Conservation (phyloP, 768 basidiomycete species). For the Zangia roseola region DNA sequence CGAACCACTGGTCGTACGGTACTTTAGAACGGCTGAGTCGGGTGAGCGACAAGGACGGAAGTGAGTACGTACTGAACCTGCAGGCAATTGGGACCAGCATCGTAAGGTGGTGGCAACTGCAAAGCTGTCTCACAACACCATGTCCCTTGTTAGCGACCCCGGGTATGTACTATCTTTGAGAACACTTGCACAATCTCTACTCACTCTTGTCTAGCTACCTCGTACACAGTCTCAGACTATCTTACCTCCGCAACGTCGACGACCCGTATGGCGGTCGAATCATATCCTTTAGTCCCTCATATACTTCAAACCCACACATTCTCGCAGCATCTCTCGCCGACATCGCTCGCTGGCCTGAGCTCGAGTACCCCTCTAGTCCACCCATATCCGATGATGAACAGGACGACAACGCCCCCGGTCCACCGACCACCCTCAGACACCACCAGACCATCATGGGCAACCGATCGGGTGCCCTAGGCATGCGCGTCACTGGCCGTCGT, state of each 20-base stretch:
- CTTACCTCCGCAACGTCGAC: constrained; percentile 85
- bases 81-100: constrained; percentile 48
- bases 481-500: constrained; percentile 71
- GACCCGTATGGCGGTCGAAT: constrained; percentile 83
- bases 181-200: constrained; percentile 1
- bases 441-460: constrained; percentile 86
- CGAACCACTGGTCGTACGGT: constrained; percentile 73
- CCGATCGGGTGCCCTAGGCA: constrained; percentile 67
- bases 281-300: constrained; percentile 75
- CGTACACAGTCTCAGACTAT: constrained; percentile 81
- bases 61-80: constrained; percentile 48
- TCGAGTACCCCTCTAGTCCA: constrained; percentile 67
- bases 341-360: constrained; percentile 79
- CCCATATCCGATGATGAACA: constrained; percentile 70
- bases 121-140: constrained; percentile 18
- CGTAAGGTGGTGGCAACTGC: background rate
- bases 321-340: constrained; percentile 79
- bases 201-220: constrained; percentile 48
- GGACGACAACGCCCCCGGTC: constrained; percentile 29
- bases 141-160: constrained; percentile 67
- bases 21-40: constrained; percentile 36
- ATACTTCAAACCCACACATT: constrained; percentile 82
- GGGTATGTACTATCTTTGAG: constrained; percentile 43
- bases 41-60: constrained; percentile 2
- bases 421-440: constrained; percentile 63